These are phyloP conservation scores for Fusarium pseudoanthophilum DNA, from an alignment of 2,329 filamentous ascomycete genomes.

Conservation along the genomic window DNA sequence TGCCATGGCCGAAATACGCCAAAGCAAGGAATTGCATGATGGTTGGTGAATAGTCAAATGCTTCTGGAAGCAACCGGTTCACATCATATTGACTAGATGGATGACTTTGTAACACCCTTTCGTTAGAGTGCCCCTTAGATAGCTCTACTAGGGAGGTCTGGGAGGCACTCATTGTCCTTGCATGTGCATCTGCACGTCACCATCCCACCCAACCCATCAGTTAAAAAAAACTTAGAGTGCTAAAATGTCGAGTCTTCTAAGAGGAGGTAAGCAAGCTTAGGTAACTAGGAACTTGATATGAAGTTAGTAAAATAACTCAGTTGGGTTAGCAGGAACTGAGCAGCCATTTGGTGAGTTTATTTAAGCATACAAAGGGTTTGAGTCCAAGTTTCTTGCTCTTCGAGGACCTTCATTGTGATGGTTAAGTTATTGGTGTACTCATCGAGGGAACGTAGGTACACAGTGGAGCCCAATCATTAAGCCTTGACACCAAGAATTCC, in stretches of 20 bases:
- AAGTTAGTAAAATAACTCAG: too few relatives aligned
- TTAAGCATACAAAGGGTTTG: background rate
- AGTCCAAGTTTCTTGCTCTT: background rate
- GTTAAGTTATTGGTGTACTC: background rate
- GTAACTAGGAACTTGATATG: background rate
- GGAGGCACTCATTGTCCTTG: background rate
- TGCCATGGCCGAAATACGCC: slow-evolving; percentile 12
- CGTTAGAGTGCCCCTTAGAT: background rate
- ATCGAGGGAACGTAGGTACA: background rate
- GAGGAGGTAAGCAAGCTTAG: background rate
- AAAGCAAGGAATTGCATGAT: slow-evolving; percentile 5
- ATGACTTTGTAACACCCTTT: background rate
- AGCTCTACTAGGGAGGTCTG: background rate
- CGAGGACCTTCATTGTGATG: background rate
- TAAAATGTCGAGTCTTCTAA: slow-evolving; percentile 1
- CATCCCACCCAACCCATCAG: background rate
- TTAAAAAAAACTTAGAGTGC: background rate
- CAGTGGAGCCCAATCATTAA: slow-evolving; percentile 28
- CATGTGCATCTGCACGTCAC: slow-evolving; percentile 10
- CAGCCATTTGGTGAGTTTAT: background rate
- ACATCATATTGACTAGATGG: background rate
- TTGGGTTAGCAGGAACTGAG: background rate
- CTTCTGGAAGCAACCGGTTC: slow-evolving; percentile 3
- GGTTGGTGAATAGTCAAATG: background rate
- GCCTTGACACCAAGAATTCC: slow-evolving; percentile 4